Conservation (phyloP, 257 asterid species). For the Scutellaria baicalensis region DNA sequence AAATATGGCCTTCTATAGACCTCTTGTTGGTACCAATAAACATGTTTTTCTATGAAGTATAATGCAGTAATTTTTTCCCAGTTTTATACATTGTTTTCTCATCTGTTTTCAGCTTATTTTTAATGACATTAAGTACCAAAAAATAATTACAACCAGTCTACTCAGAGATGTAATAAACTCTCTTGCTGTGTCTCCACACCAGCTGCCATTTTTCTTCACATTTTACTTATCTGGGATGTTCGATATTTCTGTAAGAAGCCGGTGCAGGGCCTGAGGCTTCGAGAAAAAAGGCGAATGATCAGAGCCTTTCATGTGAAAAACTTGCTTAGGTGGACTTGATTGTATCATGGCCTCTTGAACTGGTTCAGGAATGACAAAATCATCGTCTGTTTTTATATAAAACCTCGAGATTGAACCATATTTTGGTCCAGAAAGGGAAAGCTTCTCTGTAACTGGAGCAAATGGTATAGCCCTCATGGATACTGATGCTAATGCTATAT, state of each 20-base stretch:
- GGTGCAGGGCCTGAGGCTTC: constrained; percentile 46
- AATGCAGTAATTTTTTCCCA: background rate
- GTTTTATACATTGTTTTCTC: background rate
- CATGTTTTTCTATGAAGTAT: background rate
- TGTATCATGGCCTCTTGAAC: constrained; percentile 49
- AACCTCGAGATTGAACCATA: constrained; percentile 42
- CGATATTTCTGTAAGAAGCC: constrained; percentile 35
- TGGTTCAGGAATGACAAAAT: constrained; percentile 35
- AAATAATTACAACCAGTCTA: constrained; percentile 10
- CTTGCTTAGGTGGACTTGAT: constrained; percentile 37
- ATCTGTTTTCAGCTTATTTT: background rate
- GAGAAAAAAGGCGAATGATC: constrained; percentile 63
- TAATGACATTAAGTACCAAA: background rate
- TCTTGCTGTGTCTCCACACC: background rate
- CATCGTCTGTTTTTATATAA: constrained; percentile 41
- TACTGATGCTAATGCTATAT: constrained; percentile 45
- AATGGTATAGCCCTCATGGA: constrained; percentile 45
- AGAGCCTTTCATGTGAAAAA: constrained; percentile 41
- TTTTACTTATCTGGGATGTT: constrained; percentile 8
- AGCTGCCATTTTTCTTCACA: background rate
- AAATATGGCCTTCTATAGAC: background rate
- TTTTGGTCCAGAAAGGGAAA: constrained; percentile 35
- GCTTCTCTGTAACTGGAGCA: constrained; percentile 37
- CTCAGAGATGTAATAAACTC: background rate
- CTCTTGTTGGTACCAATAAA: constrained; percentile 2